These are phyloP conservation scores for Boletus edulis DNA, from an alignment of 768 basidiomycete genomes.

Conservation along the genomic window DNA sequence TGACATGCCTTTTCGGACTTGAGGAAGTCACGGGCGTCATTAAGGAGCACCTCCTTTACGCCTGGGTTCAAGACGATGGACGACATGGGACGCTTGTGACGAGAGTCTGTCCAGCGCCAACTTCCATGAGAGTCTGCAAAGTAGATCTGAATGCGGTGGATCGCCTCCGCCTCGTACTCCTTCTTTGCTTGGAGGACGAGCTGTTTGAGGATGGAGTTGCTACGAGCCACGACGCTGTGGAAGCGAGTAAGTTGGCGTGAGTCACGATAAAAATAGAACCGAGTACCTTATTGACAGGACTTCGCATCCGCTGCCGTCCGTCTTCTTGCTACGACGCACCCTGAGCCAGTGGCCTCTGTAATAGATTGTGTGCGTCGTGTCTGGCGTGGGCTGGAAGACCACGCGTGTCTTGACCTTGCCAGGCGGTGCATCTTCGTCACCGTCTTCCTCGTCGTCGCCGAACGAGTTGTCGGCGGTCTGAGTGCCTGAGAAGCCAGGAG, in stretches of 20 bases:
- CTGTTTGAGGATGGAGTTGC: slow-evolving; percentile 81
- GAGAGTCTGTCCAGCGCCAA: slow-evolving; percentile 86
- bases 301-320: slow-evolving; percentile 67
- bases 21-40: slow-evolving; percentile 81
- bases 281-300: slow-evolving; percentile 70
- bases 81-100: slow-evolving; percentile 85
- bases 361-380: slow-evolving; percentile 87
- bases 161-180: slow-evolving; percentile 83
- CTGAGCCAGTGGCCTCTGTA: slow-evolving; percentile 84
- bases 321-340: slow-evolving; percentile 67
- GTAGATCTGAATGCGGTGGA: slow-evolving; percentile 86
- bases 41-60: slow-evolving; percentile 85
- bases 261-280: slow-evolving; percentile 13
- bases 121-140: slow-evolving; percentile 86
- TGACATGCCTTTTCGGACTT: slow-evolving; percentile 69
- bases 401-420: slow-evolving; percentile 76
- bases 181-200: slow-evolving; percentile 88
- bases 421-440: slow-evolving; percentile 48
- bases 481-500: slow-evolving; percentile 51
- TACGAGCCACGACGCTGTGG: slow-evolving; percentile 75
- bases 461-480: slow-evolving; percentile 54
- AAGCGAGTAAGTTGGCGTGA: slow-evolving; percentile 12
- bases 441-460: slow-evolving; percentile 42
- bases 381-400: slow-evolving; percentile 84
- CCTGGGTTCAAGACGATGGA: slow-evolving; percentile 87